Evolutionary conservation across 1,284 basidiomycete genomes (phyloP), one percentile per base, ranked within the genome.

Genomic region (Fistulina hepatica): DNA sequence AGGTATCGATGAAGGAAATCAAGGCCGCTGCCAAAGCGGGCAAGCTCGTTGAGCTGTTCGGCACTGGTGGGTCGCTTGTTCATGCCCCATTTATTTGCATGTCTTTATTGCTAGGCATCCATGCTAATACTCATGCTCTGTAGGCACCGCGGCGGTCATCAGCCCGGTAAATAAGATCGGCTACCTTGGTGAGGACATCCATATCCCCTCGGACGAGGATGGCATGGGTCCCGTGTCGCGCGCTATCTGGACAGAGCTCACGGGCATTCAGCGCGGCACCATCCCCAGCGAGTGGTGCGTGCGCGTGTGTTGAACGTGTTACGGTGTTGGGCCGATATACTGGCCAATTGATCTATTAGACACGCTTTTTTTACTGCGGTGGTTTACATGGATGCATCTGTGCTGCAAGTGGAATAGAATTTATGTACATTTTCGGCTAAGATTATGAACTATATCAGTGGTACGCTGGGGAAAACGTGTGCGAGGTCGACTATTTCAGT

Each of bases 1-100:
- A 77, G 23, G 77, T 98, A 41, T 81, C 77, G 27, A 98, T 99
- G 90, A 64, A 64, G 33, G 94, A 98, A 58, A 67, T 99, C 30
- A 74, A 82, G 48, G 68, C 73, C 23, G 86, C 89, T 3, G 71
- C 76, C 21, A 55, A 75, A 45, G 59, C 71, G 12, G 88, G 90
- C 8, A 66, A 63, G 11, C 71, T 98, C 22, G 67, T 89, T 17
- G 94, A 99, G 61, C 74, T 97, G 46, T 99, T 98, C 54, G 95
- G 94, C 35, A 69, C 85, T 15, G 94, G 90, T 62, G 70, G 53
- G 56, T 51, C 5, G 8, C 31, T 24, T 19, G 35, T 13, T 30
- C 19, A 11, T 31, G 6, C 8, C 20, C 26, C n/a, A 16, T 32
- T 23, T 24, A 33, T 19, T 13, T 35, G 6, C 10, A 25, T n/a